Conservation (phyloP, 129 eudicot genomes). For the Rutidosis leptorrhynchoides region DNA sequence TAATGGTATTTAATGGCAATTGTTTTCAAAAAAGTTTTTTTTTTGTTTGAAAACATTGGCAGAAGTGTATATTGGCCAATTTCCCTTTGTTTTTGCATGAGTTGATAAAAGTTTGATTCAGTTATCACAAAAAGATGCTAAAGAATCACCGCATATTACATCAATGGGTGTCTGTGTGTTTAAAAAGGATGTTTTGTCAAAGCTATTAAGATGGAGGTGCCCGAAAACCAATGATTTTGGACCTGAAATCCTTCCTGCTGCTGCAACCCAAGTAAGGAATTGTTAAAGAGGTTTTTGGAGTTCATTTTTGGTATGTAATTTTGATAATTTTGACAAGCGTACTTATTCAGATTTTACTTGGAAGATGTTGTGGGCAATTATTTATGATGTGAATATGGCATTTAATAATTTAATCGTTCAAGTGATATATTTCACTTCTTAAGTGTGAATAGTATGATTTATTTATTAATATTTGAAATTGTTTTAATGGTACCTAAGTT, state of each 20-base stretch:
- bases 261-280: conserved; percentile 62
- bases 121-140: conserved; percentile 65
- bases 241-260: no score
- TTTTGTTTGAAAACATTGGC: no score
- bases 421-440: background rate
- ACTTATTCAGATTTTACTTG: conserved; percentile 92
- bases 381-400: conserved; percentile 90
- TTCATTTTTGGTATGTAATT: background rate
- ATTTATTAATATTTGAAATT: conserved; percentile 3
- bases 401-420: conserved; percentile 47
- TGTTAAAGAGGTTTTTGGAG: background rate
- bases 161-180: conserved; percentile 97
- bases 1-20: no score
- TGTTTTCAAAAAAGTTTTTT: no score
- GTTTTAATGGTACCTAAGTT: conserved; percentile 67
- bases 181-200: conserved; percentile 64
- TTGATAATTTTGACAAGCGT: conserved; percentile 56
- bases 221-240: conserved; percentile 92
- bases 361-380: conserved; percentile 91
- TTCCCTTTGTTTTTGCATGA: conserved; percentile 43
- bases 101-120: conserved; percentile 73
- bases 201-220: conserved; percentile 70
- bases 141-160: conserved; percentile 76
- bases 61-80: no score
- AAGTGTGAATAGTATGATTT: background rate